Conservation (phyloP, 148 eudicot genomes). For the Nepenthes mirabilis region DNA sequence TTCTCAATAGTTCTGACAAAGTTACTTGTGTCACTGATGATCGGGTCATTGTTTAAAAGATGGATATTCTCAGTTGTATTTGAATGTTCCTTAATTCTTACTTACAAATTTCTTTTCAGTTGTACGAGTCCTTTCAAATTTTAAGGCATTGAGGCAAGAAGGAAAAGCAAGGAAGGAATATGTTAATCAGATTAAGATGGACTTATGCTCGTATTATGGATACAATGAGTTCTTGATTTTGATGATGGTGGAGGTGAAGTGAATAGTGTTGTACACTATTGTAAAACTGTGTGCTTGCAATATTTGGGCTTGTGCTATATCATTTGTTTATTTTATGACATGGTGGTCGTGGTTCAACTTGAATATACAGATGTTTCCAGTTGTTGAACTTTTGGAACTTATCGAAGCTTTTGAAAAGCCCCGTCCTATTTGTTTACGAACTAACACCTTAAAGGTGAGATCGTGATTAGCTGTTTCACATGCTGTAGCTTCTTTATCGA, state of each 20-base stretch:
- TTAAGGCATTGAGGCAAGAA: slow-evolving; percentile 54
- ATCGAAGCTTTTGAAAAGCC: slow-evolving; percentile 97
- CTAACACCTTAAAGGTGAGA: slow-evolving; percentile 81
- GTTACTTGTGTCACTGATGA: not conserved
- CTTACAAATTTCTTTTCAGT: slow-evolving; percentile 21
- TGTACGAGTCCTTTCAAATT: slow-evolving; percentile 70
- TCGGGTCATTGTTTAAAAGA: not conserved
- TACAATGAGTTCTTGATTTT: slow-evolving; percentile 83
- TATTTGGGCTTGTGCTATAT: not conserved
- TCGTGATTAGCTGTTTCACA: not conserved
- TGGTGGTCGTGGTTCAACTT: not conserved
- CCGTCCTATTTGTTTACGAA: slow-evolving; percentile 67
- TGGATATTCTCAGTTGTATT: not conserved
- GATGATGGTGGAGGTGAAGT: slow-evolving; percentile 57
- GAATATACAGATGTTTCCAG: slow-evolving; percentile 61
- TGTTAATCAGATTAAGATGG: slow-evolving; percentile 58
- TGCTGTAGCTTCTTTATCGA: not conserved
- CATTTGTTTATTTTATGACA: not conserved
- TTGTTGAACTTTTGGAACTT: slow-evolving; percentile 69
- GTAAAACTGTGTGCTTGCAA: not conserved
- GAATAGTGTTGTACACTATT: not conserved
- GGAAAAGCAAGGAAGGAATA: slow-evolving; percentile 61
- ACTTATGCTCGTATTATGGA: slow-evolving; percentile 74
- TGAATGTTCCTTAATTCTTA: not conserved
- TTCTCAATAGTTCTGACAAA: not conserved